Percentiles rank a stretch among this genome's conserved stretches.
Conservation (phyloP, 2,329 filamentous ascomycete genomes). For the Aspergillus fumigatus region DNA sequence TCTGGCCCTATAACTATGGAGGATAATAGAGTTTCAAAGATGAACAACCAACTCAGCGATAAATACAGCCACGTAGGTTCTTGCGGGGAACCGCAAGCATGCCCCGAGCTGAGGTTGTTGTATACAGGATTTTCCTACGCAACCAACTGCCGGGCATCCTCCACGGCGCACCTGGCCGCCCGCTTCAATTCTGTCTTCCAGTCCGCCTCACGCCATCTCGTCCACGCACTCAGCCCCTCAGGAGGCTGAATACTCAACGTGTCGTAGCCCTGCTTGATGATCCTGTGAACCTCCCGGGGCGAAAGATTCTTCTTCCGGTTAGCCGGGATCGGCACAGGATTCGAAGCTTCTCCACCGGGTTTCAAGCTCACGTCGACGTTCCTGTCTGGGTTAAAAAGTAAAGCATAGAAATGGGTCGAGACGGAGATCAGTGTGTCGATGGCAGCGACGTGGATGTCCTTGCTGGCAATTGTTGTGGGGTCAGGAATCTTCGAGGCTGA, state of each 20-base stretch:
- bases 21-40: neutral
- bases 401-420: conserved; percentile 74
- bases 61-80: neutral
- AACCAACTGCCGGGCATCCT: conserved; percentile 55
- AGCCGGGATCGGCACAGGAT: conserved; percentile 22
- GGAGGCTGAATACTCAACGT: conserved; percentile 86
- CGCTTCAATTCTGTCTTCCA: conserved; percentile 81
- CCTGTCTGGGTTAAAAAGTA: conserved; percentile 58
- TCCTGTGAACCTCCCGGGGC: conserved; percentile 75
- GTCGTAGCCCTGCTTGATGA: conserved; percentile 96
- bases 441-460: conserved; percentile 52
- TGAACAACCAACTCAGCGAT: neutral
- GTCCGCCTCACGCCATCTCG: conserved; percentile 80
- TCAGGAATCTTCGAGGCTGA: conserved; percentile 15
- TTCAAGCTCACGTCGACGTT: conserved; percentile 22
- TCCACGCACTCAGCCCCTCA: conserved; percentile 82
- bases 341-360: conserved; percentile 18
- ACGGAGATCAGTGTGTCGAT: conserved; percentile 81
- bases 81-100: neutral
- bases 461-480: conserved; percentile 8
- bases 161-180: conserved; percentile 74
- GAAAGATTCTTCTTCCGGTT: conserved; percentile 64
- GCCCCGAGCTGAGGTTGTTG: neutral
- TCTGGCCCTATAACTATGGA: neutral
- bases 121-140: conserved; percentile 15